These are phyloP conservation scores for Nidularia pulvinata DNA, from an alignment of 768 basidiomycete species.

Conservation along the genomic window DNA sequence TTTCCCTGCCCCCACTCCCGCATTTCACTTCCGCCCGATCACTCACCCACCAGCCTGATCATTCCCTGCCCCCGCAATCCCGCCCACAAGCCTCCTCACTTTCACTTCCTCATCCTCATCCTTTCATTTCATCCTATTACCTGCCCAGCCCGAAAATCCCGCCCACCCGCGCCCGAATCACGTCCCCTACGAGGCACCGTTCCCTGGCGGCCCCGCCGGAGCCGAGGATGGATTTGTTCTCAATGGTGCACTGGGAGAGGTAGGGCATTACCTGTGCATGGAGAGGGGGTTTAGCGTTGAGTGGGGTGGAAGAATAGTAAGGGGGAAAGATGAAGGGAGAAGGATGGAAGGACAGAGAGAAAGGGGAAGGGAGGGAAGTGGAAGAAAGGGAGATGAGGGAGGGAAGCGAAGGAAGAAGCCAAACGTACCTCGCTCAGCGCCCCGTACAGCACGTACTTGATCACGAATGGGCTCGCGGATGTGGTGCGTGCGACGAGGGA, in stretches of 20 bases:
- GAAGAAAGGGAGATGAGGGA: too few relatives aligned
- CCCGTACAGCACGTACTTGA: slow-evolving; percentile 80
- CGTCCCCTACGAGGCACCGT: slow-evolving; percentile 49
- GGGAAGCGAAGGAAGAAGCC: too few relatives aligned
- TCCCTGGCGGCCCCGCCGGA: slow-evolving; percentile 68
- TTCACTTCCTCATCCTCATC: background rate
- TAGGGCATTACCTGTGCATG: slow-evolving; percentile 80
- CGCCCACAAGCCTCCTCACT: background rate
- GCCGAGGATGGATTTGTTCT: slow-evolving; percentile 90
- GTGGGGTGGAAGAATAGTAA: too few relatives aligned
- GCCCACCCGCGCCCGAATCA: slow-evolving; percentile 45
- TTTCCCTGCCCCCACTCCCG: too few relatives aligned
- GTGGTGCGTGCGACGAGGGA: slow-evolving; percentile 57
- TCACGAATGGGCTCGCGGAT: slow-evolving; percentile 61
- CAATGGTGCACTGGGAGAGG: slow-evolving; percentile 82
- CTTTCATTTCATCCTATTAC: too few relatives aligned
- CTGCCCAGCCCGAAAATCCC: too few relatives aligned
- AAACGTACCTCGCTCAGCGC: slow-evolving; percentile 56
- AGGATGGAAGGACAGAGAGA: slow-evolving; percentile 1
- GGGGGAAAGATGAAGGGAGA: too few relatives aligned
- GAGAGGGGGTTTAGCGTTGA: too few relatives aligned
- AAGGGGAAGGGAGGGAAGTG: background rate
- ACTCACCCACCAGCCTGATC: too few relatives aligned
- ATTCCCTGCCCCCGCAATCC: too few relatives aligned
- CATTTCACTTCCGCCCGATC: too few relatives aligned